Percentiles rank a stretch among this genome's conserved stretches.
Evolutionary conservation across 163 green algal species (phyloP).

Genomic region (Chlamydomonas reinhardtii): DNA sequence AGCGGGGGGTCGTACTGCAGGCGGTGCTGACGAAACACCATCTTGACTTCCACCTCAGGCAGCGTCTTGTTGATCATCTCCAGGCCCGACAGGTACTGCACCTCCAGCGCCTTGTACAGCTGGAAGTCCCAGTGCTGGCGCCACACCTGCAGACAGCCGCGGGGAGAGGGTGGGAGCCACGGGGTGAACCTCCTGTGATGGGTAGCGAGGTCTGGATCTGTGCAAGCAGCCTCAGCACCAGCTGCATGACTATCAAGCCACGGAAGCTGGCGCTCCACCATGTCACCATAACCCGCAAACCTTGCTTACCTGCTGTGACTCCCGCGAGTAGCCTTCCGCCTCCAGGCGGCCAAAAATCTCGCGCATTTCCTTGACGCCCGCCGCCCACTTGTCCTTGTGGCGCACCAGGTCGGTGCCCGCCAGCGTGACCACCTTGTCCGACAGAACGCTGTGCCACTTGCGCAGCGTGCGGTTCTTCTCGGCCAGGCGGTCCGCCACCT

Average conservation of each 20-base stretch:
- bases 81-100: slow-evolving; percentile 79
- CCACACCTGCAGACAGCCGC: slow-evolving; percentile 67
- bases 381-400: slow-evolving; percentile 76
- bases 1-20: slow-evolving; percentile 82
- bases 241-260: no score
- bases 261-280: no score
- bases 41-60: slow-evolving; percentile 67
- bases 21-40: slow-evolving; percentile 71
- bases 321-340: slow-evolving; percentile 69
- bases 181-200: no score
- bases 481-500: slow-evolving; percentile 71
- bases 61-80: slow-evolving; percentile 79
- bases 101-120: slow-evolving; percentile 81
- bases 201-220: no score
- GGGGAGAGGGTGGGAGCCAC: neutral
- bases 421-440: slow-evolving; percentile 73
- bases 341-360: slow-evolving; percentile 79
- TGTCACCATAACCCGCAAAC: no score
- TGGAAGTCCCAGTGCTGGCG: slow-evolving; percentile 90
- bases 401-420: slow-evolving; percentile 77
- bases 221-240: no score
- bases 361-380: slow-evolving; percentile 79
- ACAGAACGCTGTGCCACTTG: slow-evolving; percentile 72
- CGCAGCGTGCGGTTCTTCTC: slow-evolving; percentile 80
- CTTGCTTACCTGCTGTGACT: slow-evolving; percentile 58